These are phyloP conservation scores for Trichosporon ovoides DNA, from an alignment of 1,284 basidiomycete species.

Conservation along the genomic window DNA sequence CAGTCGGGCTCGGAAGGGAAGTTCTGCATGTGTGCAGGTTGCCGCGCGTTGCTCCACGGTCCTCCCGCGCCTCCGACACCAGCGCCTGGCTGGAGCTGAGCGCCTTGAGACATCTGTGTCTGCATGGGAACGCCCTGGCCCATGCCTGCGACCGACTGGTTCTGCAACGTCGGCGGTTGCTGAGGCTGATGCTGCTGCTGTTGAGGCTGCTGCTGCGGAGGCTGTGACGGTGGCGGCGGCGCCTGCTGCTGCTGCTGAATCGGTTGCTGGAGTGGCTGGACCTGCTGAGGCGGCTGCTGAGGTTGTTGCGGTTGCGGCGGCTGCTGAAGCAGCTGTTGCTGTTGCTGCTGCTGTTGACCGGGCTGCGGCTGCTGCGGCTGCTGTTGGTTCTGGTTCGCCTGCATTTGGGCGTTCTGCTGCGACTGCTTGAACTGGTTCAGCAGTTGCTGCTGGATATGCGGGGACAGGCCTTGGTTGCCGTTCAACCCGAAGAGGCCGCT, in stretches of 20 bases:
- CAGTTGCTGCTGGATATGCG: constrained; percentile 16
- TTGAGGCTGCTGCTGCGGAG: neutral
- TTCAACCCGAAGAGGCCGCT: constrained; percentile 4
- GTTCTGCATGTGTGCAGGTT: constrained; percentile 1
- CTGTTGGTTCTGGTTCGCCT: constrained; percentile 2
- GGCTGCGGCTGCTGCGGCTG: neutral
- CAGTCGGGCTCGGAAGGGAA: constrained; percentile 13
- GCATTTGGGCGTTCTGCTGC: constrained; percentile 6
- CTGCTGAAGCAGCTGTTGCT: neutral
- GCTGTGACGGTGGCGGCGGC: neutral
- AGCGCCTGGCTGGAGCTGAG: neutral
- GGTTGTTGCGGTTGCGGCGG: neutral
- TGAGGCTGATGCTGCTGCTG: neutral
- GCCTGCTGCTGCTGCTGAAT: neutral
- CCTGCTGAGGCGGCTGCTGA: neutral
- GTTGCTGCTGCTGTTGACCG: neutral
- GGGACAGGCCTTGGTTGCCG: constrained; percentile 7
- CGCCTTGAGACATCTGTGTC: neutral
- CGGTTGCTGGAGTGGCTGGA: neutral
- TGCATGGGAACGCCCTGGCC: neutral
- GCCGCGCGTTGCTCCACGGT: neutral
- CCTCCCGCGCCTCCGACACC: constrained; percentile 4
- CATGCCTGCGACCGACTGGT: neutral
- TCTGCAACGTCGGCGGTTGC: neutral
- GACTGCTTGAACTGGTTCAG: constrained; percentile 12